phyloP scores from a whole-genome alignment of 441 rosid genomes.

The Pelargonium exstipulatum region DNA sequence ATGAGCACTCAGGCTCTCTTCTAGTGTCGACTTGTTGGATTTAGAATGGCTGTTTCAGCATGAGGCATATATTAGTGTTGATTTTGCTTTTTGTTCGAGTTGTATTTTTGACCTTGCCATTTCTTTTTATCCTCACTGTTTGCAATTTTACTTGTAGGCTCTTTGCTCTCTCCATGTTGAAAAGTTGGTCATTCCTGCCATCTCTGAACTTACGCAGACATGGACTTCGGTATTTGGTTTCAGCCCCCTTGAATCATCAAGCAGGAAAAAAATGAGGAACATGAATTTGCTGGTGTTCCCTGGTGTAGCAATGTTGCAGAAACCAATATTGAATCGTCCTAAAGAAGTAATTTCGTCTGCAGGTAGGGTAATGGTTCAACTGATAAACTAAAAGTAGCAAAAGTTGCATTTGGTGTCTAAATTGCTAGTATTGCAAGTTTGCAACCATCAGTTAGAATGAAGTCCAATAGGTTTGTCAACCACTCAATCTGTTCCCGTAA shows the following conservation, averaged over 20 bases:
- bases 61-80: too few relatives aligned
- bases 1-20: too few relatives aligned
- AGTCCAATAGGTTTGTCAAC: too few relatives aligned
- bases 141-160: conserved; percentile 40
- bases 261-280: conserved; percentile 45
- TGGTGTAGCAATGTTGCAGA: conserved; percentile 83
- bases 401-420: background rate
- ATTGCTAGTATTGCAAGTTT: background rate
- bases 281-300: conserved; percentile 81
- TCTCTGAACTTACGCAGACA: conserved; percentile 71
- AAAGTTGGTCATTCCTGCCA: conserved; percentile 88
- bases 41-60: too few relatives aligned
- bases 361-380: conserved; percentile 28
- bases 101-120: background rate
- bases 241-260: conserved; percentile 43
- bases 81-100: too few relatives aligned
- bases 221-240: conserved; percentile 93
- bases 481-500: too few relatives aligned
- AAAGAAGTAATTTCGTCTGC: conserved; percentile 19
- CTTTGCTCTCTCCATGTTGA: conserved; percentile 61
- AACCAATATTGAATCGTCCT: conserved; percentile 37
- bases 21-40: too few relatives aligned
- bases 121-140: conserved; percentile 4
- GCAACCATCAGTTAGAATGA: background rate
- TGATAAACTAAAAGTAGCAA: background rate